phyloP scores from a whole-genome alignment of 176 grass and related monocot genomes.

The Aegilops sharonensis region DNA sequence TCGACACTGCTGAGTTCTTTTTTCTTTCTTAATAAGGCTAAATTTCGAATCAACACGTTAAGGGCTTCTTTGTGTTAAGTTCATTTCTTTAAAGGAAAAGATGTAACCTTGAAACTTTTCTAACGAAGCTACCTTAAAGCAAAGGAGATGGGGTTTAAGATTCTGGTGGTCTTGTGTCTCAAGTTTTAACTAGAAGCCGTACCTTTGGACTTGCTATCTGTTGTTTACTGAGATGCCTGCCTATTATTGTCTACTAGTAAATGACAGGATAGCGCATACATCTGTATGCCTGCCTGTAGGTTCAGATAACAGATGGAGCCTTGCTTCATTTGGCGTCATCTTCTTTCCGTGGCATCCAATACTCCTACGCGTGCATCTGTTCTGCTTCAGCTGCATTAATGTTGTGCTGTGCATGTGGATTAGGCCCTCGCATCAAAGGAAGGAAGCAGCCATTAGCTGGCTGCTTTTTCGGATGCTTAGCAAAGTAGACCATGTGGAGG shows the following conservation, averaged over 20 bases:
- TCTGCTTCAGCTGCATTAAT: not conserved
- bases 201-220: not conserved
- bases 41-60: not conserved
- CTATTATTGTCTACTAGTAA: not conserved
- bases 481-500: conserved; percentile 26
- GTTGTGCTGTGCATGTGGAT: not conserved
- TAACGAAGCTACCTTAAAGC: not conserved
- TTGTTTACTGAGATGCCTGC: not conserved
- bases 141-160: not conserved
- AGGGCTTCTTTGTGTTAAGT: not conserved
- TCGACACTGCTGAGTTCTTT: not conserved
- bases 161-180: not conserved
- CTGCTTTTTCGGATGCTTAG: conserved; percentile 25
- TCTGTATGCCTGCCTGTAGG: too few species aligned
- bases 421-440: conserved; percentile 1
- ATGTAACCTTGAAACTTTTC: not conserved
- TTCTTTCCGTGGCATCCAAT: not conserved
- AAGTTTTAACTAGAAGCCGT: not conserved
- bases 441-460: not conserved
- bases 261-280: not conserved
- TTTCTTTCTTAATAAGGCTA: not conserved
- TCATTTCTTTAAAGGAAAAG: not conserved
- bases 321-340: not conserved
- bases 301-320: not conserved
- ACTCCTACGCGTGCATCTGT: not conserved